Evolutionary conservation across 371 early-diverging fungal species (phyloP), one percentile per base, ranked within the genome.

Genomic region (Paramicrosporidium saccamoebae): DNA sequence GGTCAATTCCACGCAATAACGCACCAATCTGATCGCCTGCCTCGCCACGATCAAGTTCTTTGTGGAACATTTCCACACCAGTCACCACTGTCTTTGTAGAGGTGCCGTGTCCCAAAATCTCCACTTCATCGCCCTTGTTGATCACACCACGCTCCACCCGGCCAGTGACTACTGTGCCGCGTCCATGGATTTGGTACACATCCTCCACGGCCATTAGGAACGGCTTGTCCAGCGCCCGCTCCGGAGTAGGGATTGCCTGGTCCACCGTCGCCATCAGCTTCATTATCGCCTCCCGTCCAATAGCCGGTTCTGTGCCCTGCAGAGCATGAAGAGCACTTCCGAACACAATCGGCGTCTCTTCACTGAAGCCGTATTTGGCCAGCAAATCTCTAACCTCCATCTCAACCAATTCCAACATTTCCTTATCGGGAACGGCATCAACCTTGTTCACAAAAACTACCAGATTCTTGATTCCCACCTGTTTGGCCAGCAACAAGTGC

Each of bases 361-460:
- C 88, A 39, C 86, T 86, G 46, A 65, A 86, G 29, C 77, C 84
- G 41, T 84, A 82, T 41, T 73, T 66, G 30, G 45, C 39, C 21
- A 92, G 44, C 26, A 94, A 56, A 43, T 78, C 90, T 36, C 82
- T 67, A 79, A 98, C 90, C 48, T 96, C 96, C 74, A 82, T 81
- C 27, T 79, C 79, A 26, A 95, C 92, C 27, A 95, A 68, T 41
- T 95, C 86, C 35, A 88, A 55, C 77, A 86, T 81, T 42, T 79
- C 90, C 20, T 59, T 52, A 41, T 92, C 88, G 40, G 82, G 84
- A 22, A 94, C 58, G 30, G 71, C 72, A 44, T 96, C 97, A 16
- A 84, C 72, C 67, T 98, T 98, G 72, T 96, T 96, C 45, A 96
- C 60, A 39, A 82, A 92, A 17, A 96, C 90, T 32, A 94, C 88